Percentiles rank a stretch among this genome's conserved stretches.
Evolutionary conservation across 257 asterid species (phyloP).

Genomic region (Plectranthus barbatus): DNA sequence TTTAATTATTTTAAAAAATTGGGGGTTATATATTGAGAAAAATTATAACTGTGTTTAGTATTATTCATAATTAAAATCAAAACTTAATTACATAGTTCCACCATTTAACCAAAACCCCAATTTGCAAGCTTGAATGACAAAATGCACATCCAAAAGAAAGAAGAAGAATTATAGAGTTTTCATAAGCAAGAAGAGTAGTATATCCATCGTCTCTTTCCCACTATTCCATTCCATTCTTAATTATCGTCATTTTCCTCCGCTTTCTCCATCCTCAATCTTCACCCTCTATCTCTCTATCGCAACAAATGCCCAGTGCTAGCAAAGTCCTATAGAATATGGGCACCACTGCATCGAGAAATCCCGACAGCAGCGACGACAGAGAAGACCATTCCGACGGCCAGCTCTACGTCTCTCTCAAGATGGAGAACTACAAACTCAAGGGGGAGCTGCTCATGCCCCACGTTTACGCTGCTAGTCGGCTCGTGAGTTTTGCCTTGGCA

Average conservation of each 20-base stretch:
- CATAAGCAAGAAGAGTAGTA: not conserved
- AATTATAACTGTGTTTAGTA: too few relatives aligned
- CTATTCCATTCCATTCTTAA: slow-evolving; percentile 21
- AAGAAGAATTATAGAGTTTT: too few relatives aligned
- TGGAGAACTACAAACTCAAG: slow-evolving; percentile 66
- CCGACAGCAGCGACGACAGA: slow-evolving; percentile 52
- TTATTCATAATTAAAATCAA: too few relatives aligned
- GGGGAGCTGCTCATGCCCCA: slow-evolving; percentile 85
- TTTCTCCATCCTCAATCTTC: too few relatives aligned
- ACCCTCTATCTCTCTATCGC: not conserved
- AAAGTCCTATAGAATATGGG: slow-evolving; percentile 41
- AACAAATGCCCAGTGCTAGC: not conserved
- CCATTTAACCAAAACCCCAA: too few relatives aligned
- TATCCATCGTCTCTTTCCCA: slow-evolving; percentile 5
- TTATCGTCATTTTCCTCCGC: slow-evolving; percentile 15
- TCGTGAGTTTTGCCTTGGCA: slow-evolving; percentile 31
- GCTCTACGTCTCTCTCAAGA: slow-evolving; percentile 85
- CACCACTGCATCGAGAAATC: slow-evolving; percentile 54
- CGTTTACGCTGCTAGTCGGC: slow-evolving; percentile 76
- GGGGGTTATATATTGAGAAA: too few relatives aligned
- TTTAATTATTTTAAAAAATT: too few relatives aligned
- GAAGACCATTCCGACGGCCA: slow-evolving; percentile 86
- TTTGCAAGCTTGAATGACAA: too few relatives aligned
- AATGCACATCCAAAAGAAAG: too few relatives aligned
- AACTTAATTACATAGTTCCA: too few relatives aligned